Conservation (phyloP, 2,329 filamentous ascomycete genomes). For the Akanthomyces dipterigenus region DNA sequence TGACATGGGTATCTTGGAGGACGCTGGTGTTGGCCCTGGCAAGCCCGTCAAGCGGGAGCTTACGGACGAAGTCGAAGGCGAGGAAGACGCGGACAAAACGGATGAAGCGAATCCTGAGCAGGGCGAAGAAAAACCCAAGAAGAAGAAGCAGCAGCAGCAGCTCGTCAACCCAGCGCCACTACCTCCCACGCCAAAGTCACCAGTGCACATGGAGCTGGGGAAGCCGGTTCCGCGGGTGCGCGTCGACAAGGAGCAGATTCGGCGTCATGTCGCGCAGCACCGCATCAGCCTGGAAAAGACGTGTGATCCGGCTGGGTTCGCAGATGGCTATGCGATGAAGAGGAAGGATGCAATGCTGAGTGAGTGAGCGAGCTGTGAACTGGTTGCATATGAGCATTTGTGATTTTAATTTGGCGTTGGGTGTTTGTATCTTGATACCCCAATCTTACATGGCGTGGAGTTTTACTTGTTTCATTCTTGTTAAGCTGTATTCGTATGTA, state of each 20-base stretch:
- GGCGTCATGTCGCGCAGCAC: constrained; percentile 60
- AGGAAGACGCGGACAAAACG: constrained; percentile 13
- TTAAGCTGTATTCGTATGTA: neutral
- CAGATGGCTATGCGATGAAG: constrained; percentile 57
- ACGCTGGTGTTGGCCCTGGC: constrained; percentile 43
- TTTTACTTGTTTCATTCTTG: neutral
- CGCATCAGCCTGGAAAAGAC: constrained; percentile 56
- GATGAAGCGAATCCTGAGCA: constrained; percentile 15
- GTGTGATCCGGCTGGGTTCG: constrained; percentile 70
- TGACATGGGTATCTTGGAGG: constrained; percentile 68
- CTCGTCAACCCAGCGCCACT: neutral
- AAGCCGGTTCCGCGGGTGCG: constrained; percentile 38
- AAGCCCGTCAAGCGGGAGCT: constrained; percentile 24
- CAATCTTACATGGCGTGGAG: neutral
- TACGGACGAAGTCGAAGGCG: constrained; percentile 18
- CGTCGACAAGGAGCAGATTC: constrained; percentile 50
- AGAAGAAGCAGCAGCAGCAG: constrained; percentile 16
- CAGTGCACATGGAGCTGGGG: constrained; percentile 2
- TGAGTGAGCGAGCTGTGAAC: neutral
- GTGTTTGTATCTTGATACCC: constrained; percentile 1
- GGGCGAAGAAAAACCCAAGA: constrained; percentile 22
- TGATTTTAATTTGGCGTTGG: neutral
- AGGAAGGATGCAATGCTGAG: constrained; percentile 22
- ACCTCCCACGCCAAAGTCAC: constrained; percentile 12
- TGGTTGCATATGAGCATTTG: neutral